Evolutionary conservation across 768 basidiomycete genomes (phyloP), one percentile per base, ranked within the genome.

Genomic region (Pisolithus sp.): DNA sequence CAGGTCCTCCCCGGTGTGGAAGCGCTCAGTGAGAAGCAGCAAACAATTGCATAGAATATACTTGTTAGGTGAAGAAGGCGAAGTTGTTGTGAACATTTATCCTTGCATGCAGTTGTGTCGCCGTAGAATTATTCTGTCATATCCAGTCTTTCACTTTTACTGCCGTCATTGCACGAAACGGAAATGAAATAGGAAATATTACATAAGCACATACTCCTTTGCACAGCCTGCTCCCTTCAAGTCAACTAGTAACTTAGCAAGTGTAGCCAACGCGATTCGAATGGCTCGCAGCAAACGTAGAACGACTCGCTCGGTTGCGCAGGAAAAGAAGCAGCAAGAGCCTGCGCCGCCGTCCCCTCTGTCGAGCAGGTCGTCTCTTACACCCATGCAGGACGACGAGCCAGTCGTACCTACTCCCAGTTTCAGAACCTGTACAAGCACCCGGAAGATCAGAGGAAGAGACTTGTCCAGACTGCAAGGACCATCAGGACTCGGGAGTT

Each of bases 1-100:
- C 55, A 91, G 89, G 82, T 73, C 45, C 79, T 97, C 20, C 94
- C 94, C 49, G 94, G 94, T 66, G 93, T 97, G 60, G 87, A 86
- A 12, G 93, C 86, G 62, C 72, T 97, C 62, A 93, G 89, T 56
- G 84, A 89, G 71, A 94, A 92, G 68, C 31, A 47, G 30, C 37
- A 15, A 73, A 30, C 39, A 47, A 15, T 40, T 28, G 15, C n/a
- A 37, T 30, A 7, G 9, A 20, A 10, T 40, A 51, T 8, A 31
- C 8, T 20, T 20, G 30, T 12, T 46, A 30, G n/a, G 31, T 9
- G 26, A 24, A 18, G n/a, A 41, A 18, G 10, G 18, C 18, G 23
- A 26, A 44, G n/a, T 21, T 21, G n/a, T 13, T 41, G 20, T 45
- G n/a, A 45, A 45, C 43, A 45, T 30, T 45, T 44, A 45, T 34